Percentiles rank a stretch among this genome's conserved stretches.
Conservation (phyloP, 768 basidiomycete genomes). For the Amanita rimosa region DNA sequence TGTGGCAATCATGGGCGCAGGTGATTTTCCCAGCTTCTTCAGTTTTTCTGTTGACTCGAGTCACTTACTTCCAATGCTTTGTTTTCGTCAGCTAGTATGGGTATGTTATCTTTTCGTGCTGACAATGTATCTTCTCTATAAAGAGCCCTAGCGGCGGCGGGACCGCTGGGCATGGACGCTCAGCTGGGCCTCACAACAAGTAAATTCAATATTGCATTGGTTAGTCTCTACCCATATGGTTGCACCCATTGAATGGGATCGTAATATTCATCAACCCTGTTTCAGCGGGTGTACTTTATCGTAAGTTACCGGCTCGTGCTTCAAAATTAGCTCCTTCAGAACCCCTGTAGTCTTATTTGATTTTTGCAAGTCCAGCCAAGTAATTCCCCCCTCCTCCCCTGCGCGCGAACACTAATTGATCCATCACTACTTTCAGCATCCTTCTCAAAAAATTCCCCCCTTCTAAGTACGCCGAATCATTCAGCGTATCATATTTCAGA, state of each 20-base stretch:
- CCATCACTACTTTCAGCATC: background rate
- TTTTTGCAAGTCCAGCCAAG: background rate
- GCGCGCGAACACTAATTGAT: background rate
- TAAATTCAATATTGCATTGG: background rate
- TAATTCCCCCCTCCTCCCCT: background rate
- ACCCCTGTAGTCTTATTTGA: background rate
- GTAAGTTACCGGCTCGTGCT: background rate
- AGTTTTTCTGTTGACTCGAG: background rate
- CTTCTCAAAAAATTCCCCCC: background rate
- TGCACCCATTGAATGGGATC: too few species aligned
- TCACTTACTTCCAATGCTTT: too few species aligned
- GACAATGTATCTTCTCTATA: background rate
- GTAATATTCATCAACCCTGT: background rate
- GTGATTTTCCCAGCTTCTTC: background rate
- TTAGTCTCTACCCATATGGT: too few species aligned
- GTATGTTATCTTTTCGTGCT: background rate
- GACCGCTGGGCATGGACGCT: background rate
- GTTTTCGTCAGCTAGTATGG: background rate
- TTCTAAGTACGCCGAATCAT: background rate
- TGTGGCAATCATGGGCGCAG: background rate
- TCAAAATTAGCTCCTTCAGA: background rate
- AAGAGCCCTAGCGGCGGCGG: background rate
- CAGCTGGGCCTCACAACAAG: background rate
- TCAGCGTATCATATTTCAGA: background rate
- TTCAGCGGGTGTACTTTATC: background rate